Evolutionary conservation across 305 asterid species (phyloP).

Genomic region (Rubia peregrina): DNA sequence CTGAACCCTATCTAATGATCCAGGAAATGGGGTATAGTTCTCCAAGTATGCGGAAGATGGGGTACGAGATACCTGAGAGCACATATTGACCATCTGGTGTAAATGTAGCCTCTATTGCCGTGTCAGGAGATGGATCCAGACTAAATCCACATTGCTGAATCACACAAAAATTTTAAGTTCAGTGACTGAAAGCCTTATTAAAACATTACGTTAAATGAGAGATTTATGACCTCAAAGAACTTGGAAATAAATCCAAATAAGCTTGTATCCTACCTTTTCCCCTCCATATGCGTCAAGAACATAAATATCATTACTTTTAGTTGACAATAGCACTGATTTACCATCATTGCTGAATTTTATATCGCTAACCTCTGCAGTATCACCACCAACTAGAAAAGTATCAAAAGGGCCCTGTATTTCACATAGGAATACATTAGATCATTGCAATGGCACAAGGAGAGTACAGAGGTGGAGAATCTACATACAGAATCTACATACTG

Average conservation of each 20-base stretch:
- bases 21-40: neutral
- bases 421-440: neutral
- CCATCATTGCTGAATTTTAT: conserved; percentile 97
- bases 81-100: conserved; percentile 94
- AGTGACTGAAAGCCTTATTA: neutral
- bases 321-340: conserved; percentile 84
- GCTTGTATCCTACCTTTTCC: conserved; percentile 60
- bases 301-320: conserved; percentile 71
- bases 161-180: neutral
- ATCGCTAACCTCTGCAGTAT: conserved; percentile 92
- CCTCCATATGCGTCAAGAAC: conserved; percentile 89
- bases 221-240: neutral
- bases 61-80: conserved; percentile 52
- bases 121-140: conserved; percentile 64
- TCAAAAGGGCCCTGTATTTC: conserved; percentile 81
- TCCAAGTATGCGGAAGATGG: neutral
- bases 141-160: conserved; percentile 72
- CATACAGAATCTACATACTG: neutral
- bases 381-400: conserved; percentile 94
- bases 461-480: no score
- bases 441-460: no score
- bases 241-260: neutral
- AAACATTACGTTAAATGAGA: neutral
- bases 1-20: neutral
- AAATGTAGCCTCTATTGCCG: conserved; percentile 74